Evolutionary conservation across 768 basidiomycete genomes (phyloP), one percentile per base, ranked within the genome.

Genomic region (Cubamyces sp.): DNA sequence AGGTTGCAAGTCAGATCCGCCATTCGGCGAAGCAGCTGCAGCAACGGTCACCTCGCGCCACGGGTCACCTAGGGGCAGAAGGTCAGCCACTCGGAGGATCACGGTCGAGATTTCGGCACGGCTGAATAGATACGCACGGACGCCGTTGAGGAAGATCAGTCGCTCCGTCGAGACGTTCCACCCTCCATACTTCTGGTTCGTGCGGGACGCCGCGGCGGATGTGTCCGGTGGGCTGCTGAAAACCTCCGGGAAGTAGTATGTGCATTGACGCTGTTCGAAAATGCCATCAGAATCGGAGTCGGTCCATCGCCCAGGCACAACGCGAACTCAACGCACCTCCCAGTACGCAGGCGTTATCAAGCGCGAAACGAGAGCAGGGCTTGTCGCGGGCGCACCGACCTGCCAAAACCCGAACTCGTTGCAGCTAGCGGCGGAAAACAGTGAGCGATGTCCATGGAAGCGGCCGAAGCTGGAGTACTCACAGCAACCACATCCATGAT

Each of bases 401-500:
- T 74, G 74, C 64, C 68, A 76, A 58, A 63, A 88, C 30, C 90
- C 90, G 1, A 91, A 80, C 74, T 91, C 82, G 66, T 87, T 89
- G 68, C 90, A 91, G 5, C 87, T 88, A 45, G 26, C 8, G 30
- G 12, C 12, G 19, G 9, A 11, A 11, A 34, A 7, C 34, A 39
- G 9, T 21, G 48, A 12, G 5, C 15, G 34, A 34, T 34, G 34
- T 5, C 34, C 34, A 11, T 34, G 5, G 34, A 11, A 37, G 28
- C 4, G 19, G 16, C 6, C 12, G 34, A 34, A 34, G 34, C 34
- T 1, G 9, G 34, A 11, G 34, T 61, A 9, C 74, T 19, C 57
- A 77, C 86, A 86, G 82, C 68, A 88, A 83, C 90, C 90, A 91
- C 59, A 76, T 73, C 88, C 89, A 92, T 3, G 89, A 88, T 23